phyloP scores from a whole-genome alignment of 2,329 filamentous ascomycete species.

The Paracamarosporium sp. region DNA sequence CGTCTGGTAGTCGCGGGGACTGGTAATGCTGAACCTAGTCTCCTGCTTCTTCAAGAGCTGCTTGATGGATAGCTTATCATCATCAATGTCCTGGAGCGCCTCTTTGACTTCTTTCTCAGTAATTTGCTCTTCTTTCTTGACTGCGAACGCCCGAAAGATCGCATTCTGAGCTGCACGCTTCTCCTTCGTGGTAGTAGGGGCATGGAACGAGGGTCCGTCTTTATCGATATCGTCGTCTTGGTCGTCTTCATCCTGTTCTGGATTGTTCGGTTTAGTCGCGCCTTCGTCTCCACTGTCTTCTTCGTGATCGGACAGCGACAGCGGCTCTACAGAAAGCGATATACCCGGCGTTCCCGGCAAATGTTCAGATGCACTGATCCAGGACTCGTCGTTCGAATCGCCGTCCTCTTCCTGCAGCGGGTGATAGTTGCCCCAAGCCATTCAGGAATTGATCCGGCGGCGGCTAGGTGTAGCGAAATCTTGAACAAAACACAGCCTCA shows the following conservation, averaged over 20 bases:
- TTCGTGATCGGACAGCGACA: neutral
- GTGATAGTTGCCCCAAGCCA: constrained; percentile 25
- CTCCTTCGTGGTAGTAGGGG: constrained; percentile 39
- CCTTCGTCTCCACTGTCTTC: constrained; percentile 5
- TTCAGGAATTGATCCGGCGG: constrained; percentile 5
- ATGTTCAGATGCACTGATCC: neutral
- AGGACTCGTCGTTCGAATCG: constrained; percentile 10
- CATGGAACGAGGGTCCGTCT: constrained; percentile 27
- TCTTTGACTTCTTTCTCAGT: constrained; percentile 49
- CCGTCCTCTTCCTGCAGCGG: constrained; percentile 27
- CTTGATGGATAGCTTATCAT: constrained; percentile 60
- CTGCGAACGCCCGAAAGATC: constrained; percentile 51
- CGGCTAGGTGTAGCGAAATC: neutral
- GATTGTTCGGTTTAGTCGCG: neutral
- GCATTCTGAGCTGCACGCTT: constrained; percentile 51
- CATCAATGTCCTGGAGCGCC: constrained; percentile 45
- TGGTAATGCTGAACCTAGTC: constrained; percentile 68
- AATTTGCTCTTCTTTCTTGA: constrained; percentile 51
- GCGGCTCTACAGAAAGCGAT: neutral
- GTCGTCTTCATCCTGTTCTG: constrained; percentile 17
- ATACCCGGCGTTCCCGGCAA: no score
- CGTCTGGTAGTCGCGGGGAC: constrained; percentile 86
- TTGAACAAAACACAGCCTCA: neutral
- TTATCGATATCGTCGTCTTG: constrained; percentile 33
- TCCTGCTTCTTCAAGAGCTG: constrained; percentile 61